Percentiles rank a stretch among this genome's conserved stretches.
Evolutionary conservation across 129 eudicot species (phyloP).

Genomic region (Flaveria linearis): DNA sequence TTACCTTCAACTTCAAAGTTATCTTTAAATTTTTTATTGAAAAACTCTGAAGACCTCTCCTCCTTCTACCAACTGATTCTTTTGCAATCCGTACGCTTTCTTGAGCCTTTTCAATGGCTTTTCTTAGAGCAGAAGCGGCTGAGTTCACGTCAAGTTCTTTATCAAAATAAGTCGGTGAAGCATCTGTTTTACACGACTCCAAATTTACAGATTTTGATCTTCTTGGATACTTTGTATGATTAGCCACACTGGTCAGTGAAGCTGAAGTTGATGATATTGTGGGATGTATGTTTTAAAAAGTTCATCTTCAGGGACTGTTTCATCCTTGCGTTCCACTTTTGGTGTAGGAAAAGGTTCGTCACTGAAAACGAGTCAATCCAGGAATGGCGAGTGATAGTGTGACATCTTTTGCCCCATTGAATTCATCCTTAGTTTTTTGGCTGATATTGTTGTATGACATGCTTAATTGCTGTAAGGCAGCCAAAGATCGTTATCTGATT

Average conservation of each 20-base stretch:
- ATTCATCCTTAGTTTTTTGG: conserved; percentile 47
- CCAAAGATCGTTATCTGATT: too few relatives aligned
- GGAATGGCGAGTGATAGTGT: conserved; percentile 41
- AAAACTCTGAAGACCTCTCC: conserved; percentile 46
- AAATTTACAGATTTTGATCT: conserved; percentile 9
- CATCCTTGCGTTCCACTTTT: conserved; percentile 29
- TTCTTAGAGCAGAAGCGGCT: conserved; percentile 70
- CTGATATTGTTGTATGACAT: conserved; percentile 60
- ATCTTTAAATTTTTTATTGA: conserved; percentile 36
- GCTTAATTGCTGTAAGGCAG: conserved; percentile 11
- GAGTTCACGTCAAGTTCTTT: conserved; percentile 77
- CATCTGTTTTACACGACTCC: background rate
- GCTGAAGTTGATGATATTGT: too few relatives aligned
- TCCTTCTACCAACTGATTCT: conserved; percentile 68
- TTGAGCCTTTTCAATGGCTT: conserved; percentile 89
- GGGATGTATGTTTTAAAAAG: conserved; percentile 9
- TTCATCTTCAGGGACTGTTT: conserved; percentile 38
- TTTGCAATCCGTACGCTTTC: conserved; percentile 88
- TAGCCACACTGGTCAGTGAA: conserved; percentile 1
- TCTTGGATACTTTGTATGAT: conserved; percentile 30
- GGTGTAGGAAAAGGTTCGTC: conserved; percentile 39
- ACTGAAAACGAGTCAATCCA: conserved; percentile 52
- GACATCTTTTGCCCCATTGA: conserved; percentile 54
- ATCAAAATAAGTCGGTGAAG: conserved; percentile 18
- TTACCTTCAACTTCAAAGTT: conserved; percentile 33